phyloP scores from a whole-genome alignment of 2,329 filamentous ascomycete genomes.

The Arthroderma sp. region DNA sequence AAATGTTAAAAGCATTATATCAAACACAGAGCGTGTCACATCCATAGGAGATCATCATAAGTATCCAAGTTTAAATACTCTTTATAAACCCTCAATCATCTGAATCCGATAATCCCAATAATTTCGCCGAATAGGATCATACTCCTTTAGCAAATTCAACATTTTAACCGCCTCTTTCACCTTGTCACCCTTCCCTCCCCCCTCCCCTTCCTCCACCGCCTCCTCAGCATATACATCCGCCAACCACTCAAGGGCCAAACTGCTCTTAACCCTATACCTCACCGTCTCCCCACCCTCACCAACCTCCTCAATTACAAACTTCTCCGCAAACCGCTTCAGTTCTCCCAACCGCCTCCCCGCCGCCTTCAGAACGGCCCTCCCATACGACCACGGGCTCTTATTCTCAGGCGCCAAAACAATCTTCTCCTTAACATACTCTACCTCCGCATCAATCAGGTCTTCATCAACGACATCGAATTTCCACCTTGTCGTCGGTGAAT shows the following conservation, averaged over 20 bases:
- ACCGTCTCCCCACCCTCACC: constrained; percentile 19
- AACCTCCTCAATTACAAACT: constrained; percentile 40
- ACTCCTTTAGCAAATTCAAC: constrained; percentile 64
- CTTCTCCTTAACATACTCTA: constrained; percentile 59
- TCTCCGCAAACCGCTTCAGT: constrained; percentile 40
- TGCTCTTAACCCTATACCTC: constrained; percentile 41
- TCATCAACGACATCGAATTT: constrained; percentile 39
- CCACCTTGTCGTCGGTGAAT: constrained; percentile 17
- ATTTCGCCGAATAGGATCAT: constrained; percentile 78
- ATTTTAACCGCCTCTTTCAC: constrained; percentile 51
- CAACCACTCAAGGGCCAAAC: constrained; percentile 43
- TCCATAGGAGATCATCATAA: no score
- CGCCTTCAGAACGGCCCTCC: constrained; percentile 61
- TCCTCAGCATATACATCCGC: constrained; percentile 33
- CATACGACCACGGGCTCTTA: constrained; percentile 86
- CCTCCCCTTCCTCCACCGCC: constrained; percentile 28
- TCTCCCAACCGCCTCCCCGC: constrained; percentile 39
- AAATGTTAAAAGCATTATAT: no score
- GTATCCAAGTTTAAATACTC: no score
- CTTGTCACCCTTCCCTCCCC: constrained; percentile 22
- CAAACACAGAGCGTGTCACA: no score
- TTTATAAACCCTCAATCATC: neutral
- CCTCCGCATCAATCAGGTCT: constrained; percentile 57
- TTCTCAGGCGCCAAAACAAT: constrained; percentile 80
- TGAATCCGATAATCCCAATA: constrained; percentile 76